These are phyloP conservation scores for Trypethelium eluteriae DNA, from an alignment of 495 filamentous ascomycete species.

Conservation along the genomic window DNA sequence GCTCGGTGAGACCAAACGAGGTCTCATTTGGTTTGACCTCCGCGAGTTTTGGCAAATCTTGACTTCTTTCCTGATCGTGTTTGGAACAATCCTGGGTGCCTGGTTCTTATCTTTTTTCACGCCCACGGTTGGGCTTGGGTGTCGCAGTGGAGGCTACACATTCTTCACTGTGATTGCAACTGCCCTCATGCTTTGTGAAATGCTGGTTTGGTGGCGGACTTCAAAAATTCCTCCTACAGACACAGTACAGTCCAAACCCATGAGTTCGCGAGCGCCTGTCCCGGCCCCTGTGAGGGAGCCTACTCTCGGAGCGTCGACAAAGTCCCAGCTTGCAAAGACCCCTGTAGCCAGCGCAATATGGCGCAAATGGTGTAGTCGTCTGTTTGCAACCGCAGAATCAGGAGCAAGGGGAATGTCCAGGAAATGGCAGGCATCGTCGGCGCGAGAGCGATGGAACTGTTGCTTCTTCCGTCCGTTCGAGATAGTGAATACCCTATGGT, in stretches of 20 bases:
- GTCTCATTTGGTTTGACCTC: conserved; percentile 39
- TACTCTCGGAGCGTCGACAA: not conserved
- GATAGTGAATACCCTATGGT: conserved; percentile 27
- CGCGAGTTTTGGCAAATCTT: conserved; percentile 41
- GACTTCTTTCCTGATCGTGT: conserved; percentile 33
- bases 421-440: conserved; percentile 5
- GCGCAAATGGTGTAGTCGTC: too few species aligned
- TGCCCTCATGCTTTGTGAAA: conserved; percentile 33
- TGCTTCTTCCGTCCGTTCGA: conserved; percentile 29
- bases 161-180: conserved; percentile 36
- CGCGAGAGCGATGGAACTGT: conserved; percentile 22
- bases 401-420: not conserved
- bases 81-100: conserved; percentile 32
- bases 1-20: conserved; percentile 27
- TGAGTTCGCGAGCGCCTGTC: too few species aligned
- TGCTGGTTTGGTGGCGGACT: conserved; percentile 35
- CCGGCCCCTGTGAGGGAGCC: not conserved
- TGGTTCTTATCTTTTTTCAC: conserved; percentile 41
- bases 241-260: too few species aligned
- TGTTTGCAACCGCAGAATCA: too few species aligned
- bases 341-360: too few species aligned
- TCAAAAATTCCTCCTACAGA: too few species aligned
- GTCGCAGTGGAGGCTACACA: conserved; percentile 44
- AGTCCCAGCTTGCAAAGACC: too few species aligned
- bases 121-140: conserved; percentile 45